Base-by-base conservation (phyloP, 1,284 basidiomycete species). In the Wolfiporia cocos region DNA sequence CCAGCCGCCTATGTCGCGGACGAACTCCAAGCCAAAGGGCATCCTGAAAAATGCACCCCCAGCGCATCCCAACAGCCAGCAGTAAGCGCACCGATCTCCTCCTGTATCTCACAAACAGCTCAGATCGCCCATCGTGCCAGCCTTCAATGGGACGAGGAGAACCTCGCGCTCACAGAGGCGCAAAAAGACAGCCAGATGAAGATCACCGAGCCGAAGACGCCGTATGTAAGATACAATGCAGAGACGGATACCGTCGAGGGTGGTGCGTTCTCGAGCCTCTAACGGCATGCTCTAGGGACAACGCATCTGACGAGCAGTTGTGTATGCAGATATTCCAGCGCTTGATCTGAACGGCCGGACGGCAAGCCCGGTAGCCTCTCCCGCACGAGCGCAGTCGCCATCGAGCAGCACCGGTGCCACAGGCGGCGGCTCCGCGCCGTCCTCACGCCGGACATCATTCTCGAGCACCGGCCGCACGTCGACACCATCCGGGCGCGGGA, bases 141-240 rank as follows among this genome's bases (percentile, higher is more conserved):
- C 54, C 60, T 94, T 53, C 86, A 88, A 57, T 95, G 92, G 92
- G 92, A 95, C 58, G 92, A 95, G 60, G 86, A 81, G 61, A 95
- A 94, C 58, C 73, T 95, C 36, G 88, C 89, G 21, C 65, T 89
- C 55, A 94, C 91, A 0, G 92, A 95, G 65, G 82, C 91, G 52
- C 81, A 87, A 70, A 92, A 93, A 64, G 91, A 94, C 57, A 92
- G 88, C 53, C 70, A 91, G 58, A 95, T 94, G 91, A 95, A 93
- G 78, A 95, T 95, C 58, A 92, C 88, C 3, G 92, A 95, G 60
- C 92, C 92, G 39, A 95, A 95, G 76, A 95, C 92, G n/a, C 92
- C 92, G 0, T 95, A 86, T 64, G 91, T 95, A 40, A 73, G 89
- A 48, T 92, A 93, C 63, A 89, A 93, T 54, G 77, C 89, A 0